Base-by-base conservation (phyloP, 2,329 filamentous ascomycete species). In the Claviceps capensis region DNA sequence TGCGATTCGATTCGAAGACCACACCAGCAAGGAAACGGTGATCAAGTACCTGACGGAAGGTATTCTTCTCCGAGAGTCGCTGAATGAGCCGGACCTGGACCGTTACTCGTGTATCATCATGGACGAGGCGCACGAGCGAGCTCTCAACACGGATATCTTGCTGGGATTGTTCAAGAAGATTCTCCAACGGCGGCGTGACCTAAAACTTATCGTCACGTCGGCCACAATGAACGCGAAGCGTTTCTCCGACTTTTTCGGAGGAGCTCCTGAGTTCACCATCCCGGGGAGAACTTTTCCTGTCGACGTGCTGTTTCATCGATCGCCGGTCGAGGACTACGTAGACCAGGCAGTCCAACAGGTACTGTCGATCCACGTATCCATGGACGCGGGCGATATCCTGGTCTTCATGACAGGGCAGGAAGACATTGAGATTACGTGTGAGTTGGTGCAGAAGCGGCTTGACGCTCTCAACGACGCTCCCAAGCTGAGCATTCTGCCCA, bases 11-110 rank as follows among this genome's bases (percentile, higher is more conserved):
- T 98, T 98, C 62, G 93, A 98, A 65, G 94, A 98, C 65, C 96
- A 90, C 67, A 98, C 93, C 1, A 95, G 88, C 72, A 88, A 89
- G 59, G 86, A 97, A 53, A 98, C 93, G 0, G 76, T 84, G 54
- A 97, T 98, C 71, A 98, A 98, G 69, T 98, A 98, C 67, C 96
- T 98, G 90, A 98, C 93, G 0, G 94, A 98, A 62, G 93, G 93
- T 72, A 88, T 98, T 22, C 72, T 98, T 45, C 77, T 98, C 36
- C 81, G 93, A 70, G 94, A 98, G 63, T 96, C 89, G 5, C 75
- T 98, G 11, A 90, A 89, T 54, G 91, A 97, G 66, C 81, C 85
- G 6, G 91, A 98, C 65, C 75, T 98, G 46, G 93, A 97, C 67
- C 87, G 88, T 57, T 98, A 98, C 65, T 95, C 91, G 14, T 96